These are phyloP conservation scores for Ciborinia camelliae DNA, from an alignment of 2,329 filamentous ascomycete species.

Conservation along the genomic window DNA sequence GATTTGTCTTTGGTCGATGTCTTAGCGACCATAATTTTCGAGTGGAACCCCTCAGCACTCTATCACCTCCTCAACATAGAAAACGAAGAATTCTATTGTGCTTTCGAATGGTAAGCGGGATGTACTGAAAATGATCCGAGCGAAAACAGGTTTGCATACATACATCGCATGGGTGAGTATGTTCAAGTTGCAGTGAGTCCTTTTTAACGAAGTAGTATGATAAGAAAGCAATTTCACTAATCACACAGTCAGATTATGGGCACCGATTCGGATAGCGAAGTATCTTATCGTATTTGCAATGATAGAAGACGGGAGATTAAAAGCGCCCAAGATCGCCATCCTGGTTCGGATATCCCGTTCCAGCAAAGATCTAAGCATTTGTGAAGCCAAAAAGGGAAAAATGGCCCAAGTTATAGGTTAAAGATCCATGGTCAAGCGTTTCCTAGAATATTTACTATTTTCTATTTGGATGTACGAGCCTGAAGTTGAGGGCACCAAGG, in stretches of 20 bases:
- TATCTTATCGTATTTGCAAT: background rate
- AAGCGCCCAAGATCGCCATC: background rate
- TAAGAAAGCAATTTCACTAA: background rate
- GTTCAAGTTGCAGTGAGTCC: background rate
- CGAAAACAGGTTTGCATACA: background rate
- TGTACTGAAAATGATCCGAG: fast-evolving
- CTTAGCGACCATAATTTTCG: background rate
- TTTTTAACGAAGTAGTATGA: background rate
- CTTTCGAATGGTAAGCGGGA: background rate
- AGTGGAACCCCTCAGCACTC: background rate
- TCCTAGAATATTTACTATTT: background rate
- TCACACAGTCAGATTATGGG: background rate
- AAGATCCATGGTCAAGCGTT: too few relatives aligned
- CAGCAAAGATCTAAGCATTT: background rate
- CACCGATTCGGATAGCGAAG: background rate
- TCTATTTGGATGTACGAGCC: background rate
- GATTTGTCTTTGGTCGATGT: background rate
- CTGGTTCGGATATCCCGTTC: fast-evolving
- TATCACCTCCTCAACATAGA: background rate
- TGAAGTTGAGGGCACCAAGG: background rate
- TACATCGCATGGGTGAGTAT: background rate
- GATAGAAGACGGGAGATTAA: background rate
- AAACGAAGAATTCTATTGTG: background rate
- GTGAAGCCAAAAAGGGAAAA: background rate
- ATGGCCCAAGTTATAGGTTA: background rate